Percentiles rank a stretch among this genome's conserved stretches.
Evolutionary conservation across 1,284 basidiomycete species (phyloP).

Genomic region (Ustilago sp.): DNA sequence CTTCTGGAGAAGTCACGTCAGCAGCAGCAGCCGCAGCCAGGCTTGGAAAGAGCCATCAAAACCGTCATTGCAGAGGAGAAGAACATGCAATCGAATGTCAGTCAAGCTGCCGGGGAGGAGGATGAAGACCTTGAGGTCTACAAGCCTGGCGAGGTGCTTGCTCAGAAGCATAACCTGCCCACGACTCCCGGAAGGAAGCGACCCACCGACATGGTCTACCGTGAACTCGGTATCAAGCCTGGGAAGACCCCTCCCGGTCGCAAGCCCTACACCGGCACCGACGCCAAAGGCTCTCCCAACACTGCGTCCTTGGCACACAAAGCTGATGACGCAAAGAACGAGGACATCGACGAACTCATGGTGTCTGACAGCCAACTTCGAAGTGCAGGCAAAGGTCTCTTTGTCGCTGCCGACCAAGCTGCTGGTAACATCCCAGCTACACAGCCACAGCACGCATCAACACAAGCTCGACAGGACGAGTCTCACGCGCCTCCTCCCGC

Average conservation of each 20-base stretch:
- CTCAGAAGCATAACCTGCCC: conserved; percentile 38
- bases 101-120: conserved; percentile 1
- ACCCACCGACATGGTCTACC: conserved; percentile 39
- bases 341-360: conserved; percentile 22
- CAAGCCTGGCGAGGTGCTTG: conserved; percentile 26
- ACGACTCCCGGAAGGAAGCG: conserved; percentile 36
- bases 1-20: conserved; percentile 30
- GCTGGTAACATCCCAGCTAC: conserved; percentile 37
- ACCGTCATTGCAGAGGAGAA: not conserved
- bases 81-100: not conserved
- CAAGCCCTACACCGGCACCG: conserved; percentile 31
- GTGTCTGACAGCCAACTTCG: conserved; percentile 50
- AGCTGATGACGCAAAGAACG: conserved; percentile 3
- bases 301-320: conserved; percentile 7
- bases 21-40: conserved; percentile 2
- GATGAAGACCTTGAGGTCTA: conserved; percentile 33
- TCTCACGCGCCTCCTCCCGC: not conserved
- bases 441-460: conserved; percentile 18
- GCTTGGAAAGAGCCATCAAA: not conserved
- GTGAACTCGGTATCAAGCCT: conserved; percentile 36
- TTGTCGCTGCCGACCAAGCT: conserved; percentile 42
- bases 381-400: conserved; percentile 49
- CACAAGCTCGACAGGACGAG: conserved; percentile 12
- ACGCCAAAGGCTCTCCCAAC: conserved; percentile 39
- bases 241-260: conserved; percentile 19